These are phyloP conservation scores for Pythium angustatum DNA, from an alignment of 352 stramenopile genomes.

Conservation along the genomic window DNA sequence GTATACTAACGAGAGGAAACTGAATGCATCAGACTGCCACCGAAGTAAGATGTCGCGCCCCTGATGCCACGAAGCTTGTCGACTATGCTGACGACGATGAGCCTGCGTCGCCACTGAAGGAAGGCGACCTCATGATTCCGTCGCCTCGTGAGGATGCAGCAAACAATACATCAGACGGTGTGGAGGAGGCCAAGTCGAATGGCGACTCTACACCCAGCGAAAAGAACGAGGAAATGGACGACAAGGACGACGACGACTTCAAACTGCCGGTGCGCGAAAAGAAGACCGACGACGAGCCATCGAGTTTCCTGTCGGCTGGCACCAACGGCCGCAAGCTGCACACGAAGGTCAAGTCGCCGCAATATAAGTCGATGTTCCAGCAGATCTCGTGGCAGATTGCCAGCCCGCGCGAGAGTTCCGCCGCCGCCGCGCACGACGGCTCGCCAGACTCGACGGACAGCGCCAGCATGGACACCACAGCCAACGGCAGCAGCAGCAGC, in stretches of 20 bases:
- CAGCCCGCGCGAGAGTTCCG: conserved; percentile 5
- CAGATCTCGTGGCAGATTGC: conserved; percentile 68
- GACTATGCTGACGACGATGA: conserved; percentile 76
- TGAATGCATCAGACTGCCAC: conserved; percentile 50
- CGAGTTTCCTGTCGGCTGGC: conserved; percentile 53
- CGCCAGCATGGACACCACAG: too few relatives aligned
- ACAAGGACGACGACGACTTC: conserved; percentile 34
- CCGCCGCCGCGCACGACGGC: conserved; percentile 24
- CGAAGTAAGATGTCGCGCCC: conserved; percentile 44
- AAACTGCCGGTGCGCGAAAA: conserved; percentile 62
- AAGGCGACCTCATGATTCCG: conserved; percentile 35
- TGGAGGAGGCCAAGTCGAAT: conserved; percentile 1
- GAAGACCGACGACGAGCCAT: conserved; percentile 50
- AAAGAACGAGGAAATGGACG: too few relatives aligned
- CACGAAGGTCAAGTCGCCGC: conserved; percentile 53
- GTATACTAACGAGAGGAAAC: too few relatives aligned
- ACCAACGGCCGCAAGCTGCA: conserved; percentile 37
- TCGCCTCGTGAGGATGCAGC: conserved; percentile 23
- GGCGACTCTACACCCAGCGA: background rate
- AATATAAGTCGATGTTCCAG: conserved; percentile 80
- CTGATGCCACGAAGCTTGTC: conserved; percentile 58
- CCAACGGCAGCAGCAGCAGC: too few relatives aligned
- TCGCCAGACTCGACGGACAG: conserved; percentile 27
- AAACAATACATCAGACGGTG: too few relatives aligned
- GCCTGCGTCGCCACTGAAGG: conserved; percentile 30